phyloP scores from a whole-genome alignment of 2,329 filamentous ascomycete species.

The Penicillium sp. region DNA sequence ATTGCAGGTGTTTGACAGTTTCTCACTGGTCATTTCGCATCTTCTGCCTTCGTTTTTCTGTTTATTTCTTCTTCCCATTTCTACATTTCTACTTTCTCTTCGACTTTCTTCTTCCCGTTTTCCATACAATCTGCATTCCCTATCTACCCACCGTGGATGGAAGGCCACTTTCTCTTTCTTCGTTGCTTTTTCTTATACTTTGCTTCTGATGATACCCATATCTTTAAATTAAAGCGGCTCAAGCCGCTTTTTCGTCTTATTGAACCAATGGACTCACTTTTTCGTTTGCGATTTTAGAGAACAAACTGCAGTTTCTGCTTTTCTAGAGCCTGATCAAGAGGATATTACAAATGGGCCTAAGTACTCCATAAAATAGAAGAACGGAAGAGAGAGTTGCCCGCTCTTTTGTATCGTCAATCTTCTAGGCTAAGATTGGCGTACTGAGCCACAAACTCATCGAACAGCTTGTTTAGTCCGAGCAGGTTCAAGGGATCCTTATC shows the following conservation, averaged over 20 bases:
- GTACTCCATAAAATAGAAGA: too few relatives aligned
- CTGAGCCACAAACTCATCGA: too few relatives aligned
- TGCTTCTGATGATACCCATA: slow-evolving; percentile 33
- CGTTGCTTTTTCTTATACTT: slow-evolving; percentile 1
- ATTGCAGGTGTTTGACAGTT: slow-evolving; percentile 4
- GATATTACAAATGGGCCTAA: too few relatives aligned
- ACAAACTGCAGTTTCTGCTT: too few relatives aligned
- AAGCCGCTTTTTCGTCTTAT: not conserved
- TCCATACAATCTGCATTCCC: slow-evolving; percentile 6
- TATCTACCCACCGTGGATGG: slow-evolving; percentile 1
- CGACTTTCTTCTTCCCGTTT: slow-evolving; percentile 6
- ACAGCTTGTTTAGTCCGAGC: too few relatives aligned
- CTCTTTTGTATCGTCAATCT: too few relatives aligned
- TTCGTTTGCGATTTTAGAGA: too few relatives aligned
- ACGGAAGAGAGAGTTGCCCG: too few relatives aligned
- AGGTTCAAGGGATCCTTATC: too few relatives aligned
- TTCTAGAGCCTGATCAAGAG: too few relatives aligned
- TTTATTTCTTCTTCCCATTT: not conserved
- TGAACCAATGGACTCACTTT: not conserved
- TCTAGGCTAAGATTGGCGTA: too few relatives aligned
- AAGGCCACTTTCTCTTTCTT: slow-evolving; percentile 8
- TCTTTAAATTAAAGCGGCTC: slow-evolving; percentile 13
- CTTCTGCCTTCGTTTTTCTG: not conserved
- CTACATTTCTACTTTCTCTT: slow-evolving; percentile 7
- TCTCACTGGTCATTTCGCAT: not conserved